These are phyloP conservation scores for Phytophthora boehmeriae DNA, from an alignment of 352 stramenopile species.

Conservation along the genomic window DNA sequence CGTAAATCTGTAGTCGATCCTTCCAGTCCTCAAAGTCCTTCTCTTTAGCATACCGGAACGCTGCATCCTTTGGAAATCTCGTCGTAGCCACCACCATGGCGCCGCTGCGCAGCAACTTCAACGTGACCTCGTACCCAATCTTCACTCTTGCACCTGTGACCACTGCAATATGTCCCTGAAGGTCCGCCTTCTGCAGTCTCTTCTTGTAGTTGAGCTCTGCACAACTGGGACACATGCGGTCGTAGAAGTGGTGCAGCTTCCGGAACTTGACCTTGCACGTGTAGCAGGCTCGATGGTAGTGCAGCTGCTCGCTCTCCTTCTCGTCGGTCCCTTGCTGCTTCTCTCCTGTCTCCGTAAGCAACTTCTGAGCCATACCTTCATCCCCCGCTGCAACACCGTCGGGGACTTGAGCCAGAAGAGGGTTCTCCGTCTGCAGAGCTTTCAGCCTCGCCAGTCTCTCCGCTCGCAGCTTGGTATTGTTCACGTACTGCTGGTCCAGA, in stretches of 20 bases:
- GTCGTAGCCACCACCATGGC: conserved; percentile 92
- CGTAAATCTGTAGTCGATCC: conserved; percentile 90
- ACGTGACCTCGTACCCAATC: conserved; percentile 94
- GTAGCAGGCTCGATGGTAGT: conserved; percentile 94
- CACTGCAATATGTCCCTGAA: conserved; percentile 83
- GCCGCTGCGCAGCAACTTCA: conserved; percentile 92
- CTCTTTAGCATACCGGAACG: conserved; percentile 86
- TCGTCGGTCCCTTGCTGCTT: conserved; percentile 8
- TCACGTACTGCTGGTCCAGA: conserved; percentile 79
- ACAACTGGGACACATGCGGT: conserved; percentile 94
- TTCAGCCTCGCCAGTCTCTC: conserved; percentile 61
- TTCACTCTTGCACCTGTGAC: conserved; percentile 95
- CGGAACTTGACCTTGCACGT: conserved; percentile 93
- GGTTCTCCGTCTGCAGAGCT: conserved; percentile 60
- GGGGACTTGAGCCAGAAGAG: conserved; percentile 64
- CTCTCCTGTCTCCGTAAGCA: conserved; percentile 19
- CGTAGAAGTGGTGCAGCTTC: conserved; percentile 94
- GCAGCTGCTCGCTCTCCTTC: conserved; percentile 50
- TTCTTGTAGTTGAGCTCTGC: conserved; percentile 94
- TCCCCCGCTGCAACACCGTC: conserved; percentile 54
- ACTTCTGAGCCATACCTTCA: conserved; percentile 23
- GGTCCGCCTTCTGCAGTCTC: conserved; percentile 85
- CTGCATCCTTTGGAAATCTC: conserved; percentile 93
- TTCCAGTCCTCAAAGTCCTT: conserved; percentile 85
- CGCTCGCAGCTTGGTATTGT: conserved; percentile 78